Percentiles rank a stretch among this genome's conserved stretches.
phyloP scores from a whole-genome alignment of 2,329 filamentous ascomycete species.

The Pseudopyrenochaeta lycopersici region DNA sequence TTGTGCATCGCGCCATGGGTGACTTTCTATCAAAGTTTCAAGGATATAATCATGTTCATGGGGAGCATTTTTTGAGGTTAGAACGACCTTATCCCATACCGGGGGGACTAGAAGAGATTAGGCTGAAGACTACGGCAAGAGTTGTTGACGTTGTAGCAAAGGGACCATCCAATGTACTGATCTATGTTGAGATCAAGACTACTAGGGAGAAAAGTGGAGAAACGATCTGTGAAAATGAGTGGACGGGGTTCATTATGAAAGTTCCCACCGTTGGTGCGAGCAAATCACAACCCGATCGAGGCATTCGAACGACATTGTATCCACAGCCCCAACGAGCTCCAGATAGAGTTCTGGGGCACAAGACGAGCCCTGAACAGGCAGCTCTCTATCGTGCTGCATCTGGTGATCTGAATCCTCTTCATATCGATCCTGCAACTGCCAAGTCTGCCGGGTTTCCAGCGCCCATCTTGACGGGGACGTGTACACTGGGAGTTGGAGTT shows the following conservation, averaged over 20 bases:
- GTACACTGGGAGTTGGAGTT: conserved; percentile 19
- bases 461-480: conserved; percentile 19
- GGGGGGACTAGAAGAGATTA: background rate
- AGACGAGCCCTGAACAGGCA: conserved; percentile 17
- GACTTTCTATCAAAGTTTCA: conserved; percentile 20
- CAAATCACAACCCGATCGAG: conserved; percentile 3
- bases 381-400: conserved; percentile 22
- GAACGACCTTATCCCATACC: conserved; percentile 14
- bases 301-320: conserved; percentile 6
- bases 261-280: conserved; percentile 8
- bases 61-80: conserved; percentile 15
- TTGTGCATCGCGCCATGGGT: conserved; percentile 13
- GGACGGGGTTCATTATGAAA: conserved; percentile 17
- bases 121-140: conserved; percentile 13
- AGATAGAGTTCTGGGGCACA: conserved; percentile 10
- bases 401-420: conserved; percentile 17
- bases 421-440: conserved; percentile 19
- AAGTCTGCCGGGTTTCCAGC: conserved; percentile 17
- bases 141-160: conserved; percentile 13
- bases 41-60: conserved; percentile 19
- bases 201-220: conserved; percentile 1
- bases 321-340: conserved; percentile 6
- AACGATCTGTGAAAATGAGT: conserved; percentile 18
- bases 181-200: conserved; percentile 16
- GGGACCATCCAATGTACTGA: conserved; percentile 8